Evolutionary conservation across 208 protist genomes (phyloP).

Genomic region (Sergeia podlipaevii): DNA sequence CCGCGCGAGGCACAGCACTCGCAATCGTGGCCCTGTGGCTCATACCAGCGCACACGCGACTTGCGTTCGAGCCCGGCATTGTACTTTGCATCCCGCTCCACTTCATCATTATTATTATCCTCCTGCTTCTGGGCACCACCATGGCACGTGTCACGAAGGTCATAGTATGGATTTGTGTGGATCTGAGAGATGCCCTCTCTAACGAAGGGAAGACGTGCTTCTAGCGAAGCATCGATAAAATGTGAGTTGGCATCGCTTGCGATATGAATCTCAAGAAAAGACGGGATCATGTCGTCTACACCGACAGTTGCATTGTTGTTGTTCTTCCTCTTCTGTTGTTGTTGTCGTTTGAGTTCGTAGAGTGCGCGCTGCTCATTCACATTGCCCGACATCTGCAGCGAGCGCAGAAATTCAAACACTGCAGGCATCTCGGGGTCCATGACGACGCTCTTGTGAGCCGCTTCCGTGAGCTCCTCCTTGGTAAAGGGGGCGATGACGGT

Average conservation of each 20-base stretch:
- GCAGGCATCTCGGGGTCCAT: constrained; percentile 59
- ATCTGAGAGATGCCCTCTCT: constrained; percentile 55
- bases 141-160: constrained; percentile 21
- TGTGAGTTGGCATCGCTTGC: constrained; percentile 78
- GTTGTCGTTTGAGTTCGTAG: neutral
- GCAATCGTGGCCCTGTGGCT: constrained; percentile 66
- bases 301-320: neutral
- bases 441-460: constrained; percentile 40
- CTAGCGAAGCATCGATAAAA: constrained; percentile 72
- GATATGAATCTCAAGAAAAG: constrained; percentile 70
- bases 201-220: constrained; percentile 42
- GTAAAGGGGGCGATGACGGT: constrained; percentile 63
- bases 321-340: constrained; percentile 16
- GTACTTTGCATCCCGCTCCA: constrained; percentile 37
- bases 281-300: constrained; percentile 12
- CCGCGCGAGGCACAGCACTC: constrained; percentile 32
- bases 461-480: constrained; percentile 34
- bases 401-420: constrained; percentile 60
- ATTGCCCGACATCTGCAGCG: neutral
- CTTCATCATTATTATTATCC: constrained; percentile 29
- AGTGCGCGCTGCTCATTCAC: neutral
- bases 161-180: constrained; percentile 82
- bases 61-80: constrained; percentile 29
- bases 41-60: constrained; percentile 75
- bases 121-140: neutral